A percentile compares a stretch with the other conserved stretches of the same genome.
phyloP scores from a whole-genome alignment of 2,329 filamentous ascomycete genomes.

The Colletotrichum gloeosporioides region DNA sequence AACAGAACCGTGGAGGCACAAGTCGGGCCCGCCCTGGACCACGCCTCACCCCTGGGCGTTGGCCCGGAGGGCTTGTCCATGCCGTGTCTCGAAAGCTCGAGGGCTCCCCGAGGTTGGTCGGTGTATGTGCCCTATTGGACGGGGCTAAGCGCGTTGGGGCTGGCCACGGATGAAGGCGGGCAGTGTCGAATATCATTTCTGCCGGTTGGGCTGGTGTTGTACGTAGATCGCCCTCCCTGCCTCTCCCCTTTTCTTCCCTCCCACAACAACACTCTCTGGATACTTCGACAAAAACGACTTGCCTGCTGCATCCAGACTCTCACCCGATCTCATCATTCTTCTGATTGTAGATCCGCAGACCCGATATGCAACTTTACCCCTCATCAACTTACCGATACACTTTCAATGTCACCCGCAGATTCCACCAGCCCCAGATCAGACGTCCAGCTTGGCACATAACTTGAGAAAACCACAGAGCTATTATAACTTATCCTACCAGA shows the following conservation, averaged over 20 bases:
- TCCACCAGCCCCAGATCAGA: conserved; percentile 21
- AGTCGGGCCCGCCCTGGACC: conserved; percentile 2
- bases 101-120: background rate
- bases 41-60: conserved; percentile 8
- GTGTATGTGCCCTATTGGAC: conserved; percentile 19
- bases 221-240: background rate
- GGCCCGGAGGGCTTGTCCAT: background rate
- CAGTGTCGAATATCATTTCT: conserved; percentile 19
- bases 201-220: conserved; percentile 18
- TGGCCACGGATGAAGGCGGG: conserved; percentile 18
- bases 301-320: conserved; percentile 7
- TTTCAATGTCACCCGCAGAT: conserved; percentile 19
- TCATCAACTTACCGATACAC: conserved; percentile 16
- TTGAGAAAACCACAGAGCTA: conserved; percentile 13
- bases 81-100: conserved; percentile 6
- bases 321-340: conserved; percentile 14
- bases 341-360: conserved; percentile 18
- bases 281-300: conserved; percentile 17
- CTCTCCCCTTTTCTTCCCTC: conserved; percentile 4
- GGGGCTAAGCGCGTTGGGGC: conserved; percentile 15
- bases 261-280: conserved; percentile 16
- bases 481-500: background rate
- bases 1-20: background rate
- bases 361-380: conserved; percentile 22
- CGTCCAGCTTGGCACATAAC: conserved; percentile 22